phyloP scores from a whole-genome alignment of 352 stramenopile species.

The Globisporangium perplexum region DNA sequence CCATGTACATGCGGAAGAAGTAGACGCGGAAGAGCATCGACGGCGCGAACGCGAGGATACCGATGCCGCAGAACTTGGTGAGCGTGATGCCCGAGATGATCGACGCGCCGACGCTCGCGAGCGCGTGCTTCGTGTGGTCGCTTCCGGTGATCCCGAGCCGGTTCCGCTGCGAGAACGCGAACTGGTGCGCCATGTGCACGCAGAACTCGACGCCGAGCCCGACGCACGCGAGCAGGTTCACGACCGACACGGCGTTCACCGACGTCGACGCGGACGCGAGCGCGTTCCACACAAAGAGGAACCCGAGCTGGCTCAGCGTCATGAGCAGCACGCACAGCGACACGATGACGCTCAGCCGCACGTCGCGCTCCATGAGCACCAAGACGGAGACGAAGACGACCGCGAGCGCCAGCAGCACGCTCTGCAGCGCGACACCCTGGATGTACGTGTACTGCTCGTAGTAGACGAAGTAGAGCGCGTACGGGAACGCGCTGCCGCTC shows the following conservation, averaged over 20 bases:
- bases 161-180: conserved; percentile 53
- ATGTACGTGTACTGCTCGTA: conserved; percentile 93
- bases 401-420: conserved; percentile 70
- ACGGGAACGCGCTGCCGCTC: conserved; percentile 61
- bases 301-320: conserved; percentile 66
- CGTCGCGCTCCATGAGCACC: conserved; percentile 66
- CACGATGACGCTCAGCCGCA: conserved; percentile 62
- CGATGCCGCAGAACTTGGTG: conserved; percentile 89
- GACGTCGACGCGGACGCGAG: conserved; percentile 48
- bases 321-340: conserved; percentile 77
- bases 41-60: conserved; percentile 85
- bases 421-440: conserved; percentile 83
- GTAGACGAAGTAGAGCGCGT: conserved; percentile 89
- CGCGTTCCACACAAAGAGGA: conserved; percentile 81
- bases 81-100: conserved; percentile 91
- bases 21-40: conserved; percentile 90
- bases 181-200: conserved; percentile 84
- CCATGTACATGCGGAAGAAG: conserved; percentile 92
- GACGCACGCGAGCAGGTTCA: conserved; percentile 86
- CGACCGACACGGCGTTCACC: conserved; percentile 88
- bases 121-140: conserved; percentile 70
- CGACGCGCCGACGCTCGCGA: conserved; percentile 70
- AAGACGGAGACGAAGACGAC: conserved; percentile 77
- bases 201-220: conserved; percentile 89
- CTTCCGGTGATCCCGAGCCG: conserved; percentile 34